These are phyloP conservation scores for Acidomyces sp. DNA, from an alignment of 495 filamentous ascomycete species.

Conservation along the genomic window DNA sequence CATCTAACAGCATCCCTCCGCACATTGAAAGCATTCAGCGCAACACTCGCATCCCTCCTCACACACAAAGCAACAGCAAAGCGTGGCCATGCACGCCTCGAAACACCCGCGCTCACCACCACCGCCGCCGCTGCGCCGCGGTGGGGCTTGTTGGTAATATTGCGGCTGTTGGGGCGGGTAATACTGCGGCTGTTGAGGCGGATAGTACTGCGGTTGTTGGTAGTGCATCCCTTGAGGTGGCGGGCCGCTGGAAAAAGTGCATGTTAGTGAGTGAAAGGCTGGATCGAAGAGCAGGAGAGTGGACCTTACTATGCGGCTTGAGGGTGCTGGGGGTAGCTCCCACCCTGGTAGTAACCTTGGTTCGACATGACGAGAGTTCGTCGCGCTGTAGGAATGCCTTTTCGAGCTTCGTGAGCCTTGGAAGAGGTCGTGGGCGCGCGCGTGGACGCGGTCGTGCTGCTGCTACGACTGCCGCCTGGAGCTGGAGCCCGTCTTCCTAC, in stretches of 20 bases:
- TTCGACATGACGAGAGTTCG: neutral
- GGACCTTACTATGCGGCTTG: neutral
- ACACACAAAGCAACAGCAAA: conserved; percentile 69
- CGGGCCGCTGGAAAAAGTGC: neutral
- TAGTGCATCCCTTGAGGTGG: conserved; percentile 1
- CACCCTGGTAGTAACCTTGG: conserved; percentile 1
- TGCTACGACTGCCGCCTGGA: neutral
- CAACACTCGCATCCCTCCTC: conserved; percentile 72
- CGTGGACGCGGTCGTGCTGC: neutral
- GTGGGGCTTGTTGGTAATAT: conserved; percentile 42
- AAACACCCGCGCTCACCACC: conserved; percentile 45
- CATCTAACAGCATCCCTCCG: conserved; percentile 23
- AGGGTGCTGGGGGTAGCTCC: neutral
- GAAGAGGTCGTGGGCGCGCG: neutral
- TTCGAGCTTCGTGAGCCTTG: neutral
- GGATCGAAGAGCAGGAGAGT: neutral
- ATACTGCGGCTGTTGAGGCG: conserved; percentile 2
- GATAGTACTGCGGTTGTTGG: conserved; percentile 4
- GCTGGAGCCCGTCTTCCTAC: too few species aligned
- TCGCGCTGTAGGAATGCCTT: neutral
- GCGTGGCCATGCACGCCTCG: conserved; percentile 40
- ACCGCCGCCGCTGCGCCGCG: conserved; percentile 30
- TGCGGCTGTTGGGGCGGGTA: conserved; percentile 25
- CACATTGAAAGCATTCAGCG: conserved; percentile 32
- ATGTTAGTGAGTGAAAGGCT: neutral